Base-by-base conservation (phyloP, 1,284 basidiomycete species). In the Exobasidium cylindrosporum region DNA sequence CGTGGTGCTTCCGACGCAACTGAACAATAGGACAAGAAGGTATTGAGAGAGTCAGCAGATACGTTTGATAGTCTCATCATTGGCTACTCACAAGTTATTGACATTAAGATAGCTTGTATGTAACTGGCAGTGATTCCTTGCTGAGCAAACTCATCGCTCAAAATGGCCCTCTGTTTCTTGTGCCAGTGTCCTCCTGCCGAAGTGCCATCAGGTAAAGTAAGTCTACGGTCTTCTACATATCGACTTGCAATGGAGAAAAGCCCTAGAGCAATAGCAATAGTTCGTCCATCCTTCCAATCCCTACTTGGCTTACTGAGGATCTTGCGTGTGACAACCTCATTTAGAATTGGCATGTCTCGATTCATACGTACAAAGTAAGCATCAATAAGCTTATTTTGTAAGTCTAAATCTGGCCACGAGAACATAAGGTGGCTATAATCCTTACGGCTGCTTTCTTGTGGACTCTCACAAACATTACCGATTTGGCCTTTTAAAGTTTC, bases 301-400 rank as follows among this genome's bases (percentile, higher is more conserved):
- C 64, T 54, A 7, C 60, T 62, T 0, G 70, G 68, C 5, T 40
- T 40, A n/a, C 65, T 55, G 2, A 50, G 31, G 7, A 74, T 65
- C 46, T 69, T 59, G 5, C 70, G 63, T 46, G 64, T 72, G 4
- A 61, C 44, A 1, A 57, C 35, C 58, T 74, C 73, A 65, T 73
- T 73, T 52, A 76, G n/a, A 28, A 75, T 46, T 10, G 74, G 74
- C 26, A 56, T 66, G 0, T 74, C 64, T 47, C 56, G 66, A 40
- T 75, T 71, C 14, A 55, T 23, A 11, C 70, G 69, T 14, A 32
- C 55, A 55, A 76, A 76, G 63, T 68, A 76, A 7, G 65, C 61
- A 45, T 73, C 60, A 32, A 74, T 44, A 13, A 76, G 64, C 55
- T 43, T 60, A 1, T 58, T 53, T 30, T 67, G 68, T 3, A 76